These are phyloP conservation scores for Pseudevernia furfuracea DNA, from an alignment of 495 filamentous ascomycete genomes.

Conservation along the genomic window DNA sequence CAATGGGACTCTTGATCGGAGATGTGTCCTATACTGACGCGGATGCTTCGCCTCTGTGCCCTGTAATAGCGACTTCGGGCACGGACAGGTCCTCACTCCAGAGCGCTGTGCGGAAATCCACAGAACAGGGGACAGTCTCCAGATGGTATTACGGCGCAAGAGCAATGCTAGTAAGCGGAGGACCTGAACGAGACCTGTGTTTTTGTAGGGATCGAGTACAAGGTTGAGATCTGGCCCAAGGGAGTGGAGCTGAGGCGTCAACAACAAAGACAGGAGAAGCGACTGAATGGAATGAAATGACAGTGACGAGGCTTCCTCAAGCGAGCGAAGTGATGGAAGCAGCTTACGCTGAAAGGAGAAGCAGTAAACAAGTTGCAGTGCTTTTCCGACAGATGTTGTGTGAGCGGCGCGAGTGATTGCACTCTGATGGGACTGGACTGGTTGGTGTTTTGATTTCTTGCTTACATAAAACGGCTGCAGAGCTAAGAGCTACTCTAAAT, in stretches of 20 bases:
- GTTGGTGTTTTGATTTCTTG: background rate
- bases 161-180: background rate
- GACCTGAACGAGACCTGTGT: background rate
- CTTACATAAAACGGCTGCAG: background rate
- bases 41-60: background rate
- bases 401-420: background rate
- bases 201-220: background rate
- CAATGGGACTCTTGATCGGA: background rate
- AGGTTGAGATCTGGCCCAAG: background rate
- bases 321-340: background rate
- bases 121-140: background rate
- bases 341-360: background rate
- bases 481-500: background rate
- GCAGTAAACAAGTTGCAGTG: background rate
- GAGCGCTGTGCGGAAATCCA: background rate
- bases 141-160: background rate
- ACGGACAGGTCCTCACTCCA: background rate
- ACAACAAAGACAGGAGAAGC: conserved; percentile 5
- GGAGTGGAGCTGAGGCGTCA: background rate
- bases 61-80: background rate
- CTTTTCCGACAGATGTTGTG: background rate
- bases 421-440: background rate
- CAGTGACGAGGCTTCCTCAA: background rate
- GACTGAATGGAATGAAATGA: background rate
- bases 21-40: background rate